Evolutionary conservation across 768 basidiomycete genomes (phyloP).

Genomic region (Amanita fuliginea): DNA sequence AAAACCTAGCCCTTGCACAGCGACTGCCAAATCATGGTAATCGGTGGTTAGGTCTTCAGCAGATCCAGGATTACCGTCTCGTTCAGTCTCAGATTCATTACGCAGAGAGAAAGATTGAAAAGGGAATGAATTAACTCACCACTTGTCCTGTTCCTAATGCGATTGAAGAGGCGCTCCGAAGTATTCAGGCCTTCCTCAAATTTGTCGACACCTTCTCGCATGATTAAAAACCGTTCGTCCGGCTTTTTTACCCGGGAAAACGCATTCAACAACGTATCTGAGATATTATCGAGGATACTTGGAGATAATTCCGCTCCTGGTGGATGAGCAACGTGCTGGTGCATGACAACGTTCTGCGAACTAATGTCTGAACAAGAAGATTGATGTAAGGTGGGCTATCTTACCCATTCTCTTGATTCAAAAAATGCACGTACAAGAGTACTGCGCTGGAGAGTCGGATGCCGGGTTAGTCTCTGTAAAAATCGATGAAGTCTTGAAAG

Average conservation of each 20-base stretch:
- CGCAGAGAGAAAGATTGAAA: constrained; percentile 16
- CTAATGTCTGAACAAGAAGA: constrained; percentile 5
- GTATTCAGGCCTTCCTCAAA: constrained; percentile 88
- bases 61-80: constrained; percentile 72
- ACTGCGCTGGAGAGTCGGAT: constrained; percentile 88
- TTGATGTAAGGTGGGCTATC: constrained; percentile 11
- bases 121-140: constrained; percentile 47
- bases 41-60: constrained; percentile 92
- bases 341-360: constrained; percentile 87
- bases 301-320: constrained; percentile 71
- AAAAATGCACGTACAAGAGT: constrained; percentile 91
- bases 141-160: constrained; percentile 71
- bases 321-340: constrained; percentile 89
- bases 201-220: constrained; percentile 89
- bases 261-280: constrained; percentile 92
- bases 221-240: constrained; percentile 87
- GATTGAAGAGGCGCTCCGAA: constrained; percentile 73
- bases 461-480: constrained; percentile 80
- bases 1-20: constrained; percentile 95
- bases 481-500: constrained; percentile 77
- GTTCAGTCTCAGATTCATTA: constrained; percentile 69
- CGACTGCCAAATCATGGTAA: constrained; percentile 94
- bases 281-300: constrained; percentile 87
- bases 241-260: constrained; percentile 95
- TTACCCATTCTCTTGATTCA: constrained; percentile 97